Percentiles rank a stretch among this genome's conserved stretches.
These are phyloP conservation scores for Stephanodiscus triporus DNA, from an alignment of 108 stramenopile genomes.

Conservation along the genomic window DNA sequence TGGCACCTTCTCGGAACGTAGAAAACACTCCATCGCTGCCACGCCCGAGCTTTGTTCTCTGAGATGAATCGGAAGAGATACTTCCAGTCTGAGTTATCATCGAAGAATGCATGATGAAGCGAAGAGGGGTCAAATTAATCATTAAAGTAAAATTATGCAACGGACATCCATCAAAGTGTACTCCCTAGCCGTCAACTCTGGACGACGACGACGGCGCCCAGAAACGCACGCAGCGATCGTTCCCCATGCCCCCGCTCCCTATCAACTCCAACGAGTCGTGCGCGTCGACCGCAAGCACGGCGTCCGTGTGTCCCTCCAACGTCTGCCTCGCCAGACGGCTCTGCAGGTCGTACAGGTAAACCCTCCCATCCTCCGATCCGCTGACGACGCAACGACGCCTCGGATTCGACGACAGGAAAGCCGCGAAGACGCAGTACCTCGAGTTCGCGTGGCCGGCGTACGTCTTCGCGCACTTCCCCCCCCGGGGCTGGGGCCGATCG, in stretches of 20 bases:
- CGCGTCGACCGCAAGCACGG: constrained; percentile 79
- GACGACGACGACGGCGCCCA: constrained; percentile 57
- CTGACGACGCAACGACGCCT: constrained; percentile 77
- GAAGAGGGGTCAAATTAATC: no score
- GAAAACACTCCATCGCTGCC: no score
- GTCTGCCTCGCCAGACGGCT: constrained; percentile 69
- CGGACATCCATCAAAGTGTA: no score
- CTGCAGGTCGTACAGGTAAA: constrained; percentile 90
- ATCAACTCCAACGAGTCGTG: constrained; percentile 78
- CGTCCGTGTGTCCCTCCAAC: constrained; percentile 77
- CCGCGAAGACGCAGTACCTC: constrained; percentile 77
- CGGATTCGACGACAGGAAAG: constrained; percentile 70
- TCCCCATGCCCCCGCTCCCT: constrained; percentile 82
- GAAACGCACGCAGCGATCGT: constrained; percentile 80
- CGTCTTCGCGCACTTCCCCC: constrained; percentile 54
- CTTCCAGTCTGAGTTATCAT: no score
- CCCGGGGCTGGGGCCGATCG: constrained; percentile 28
- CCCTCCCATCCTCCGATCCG: constrained; percentile 89
- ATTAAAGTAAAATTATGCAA: no score
- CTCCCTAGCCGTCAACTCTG: not conserved
- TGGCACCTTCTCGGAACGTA: no score
- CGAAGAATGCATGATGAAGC: no score
- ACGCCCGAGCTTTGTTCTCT: no score
- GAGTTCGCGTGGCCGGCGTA: constrained; percentile 60
- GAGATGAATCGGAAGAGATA: no score